Percentiles rank a stretch among this genome's conserved stretches.
phyloP scores from a whole-genome alignment of 306 rosid species.

The apple (Malus domestica) region DNA sequence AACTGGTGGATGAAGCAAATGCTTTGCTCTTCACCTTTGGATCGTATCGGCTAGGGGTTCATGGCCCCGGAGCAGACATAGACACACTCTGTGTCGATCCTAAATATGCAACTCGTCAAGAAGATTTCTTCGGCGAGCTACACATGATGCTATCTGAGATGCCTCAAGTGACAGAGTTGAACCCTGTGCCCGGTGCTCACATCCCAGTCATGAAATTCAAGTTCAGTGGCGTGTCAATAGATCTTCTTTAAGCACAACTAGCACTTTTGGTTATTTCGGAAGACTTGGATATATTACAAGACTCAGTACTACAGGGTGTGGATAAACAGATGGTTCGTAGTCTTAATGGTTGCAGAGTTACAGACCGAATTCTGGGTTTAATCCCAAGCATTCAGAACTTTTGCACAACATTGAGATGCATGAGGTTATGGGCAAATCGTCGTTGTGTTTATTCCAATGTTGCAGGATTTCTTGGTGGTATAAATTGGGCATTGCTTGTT shows the following conservation, averaged over 20 bases:
- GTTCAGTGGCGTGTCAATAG: constrained; percentile 79
- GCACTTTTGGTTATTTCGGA: constrained; percentile 89
- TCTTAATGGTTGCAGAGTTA: constrained; percentile 91
- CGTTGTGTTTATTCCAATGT: constrained; percentile 96
- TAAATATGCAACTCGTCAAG: constrained; percentile 76
- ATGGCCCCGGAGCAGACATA: constrained; percentile 96
- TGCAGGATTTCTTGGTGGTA: constrained; percentile 96
- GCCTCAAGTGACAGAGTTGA: constrained; percentile 85
- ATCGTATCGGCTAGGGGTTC: constrained; percentile 94
- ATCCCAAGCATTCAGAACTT: constrained; percentile 95
- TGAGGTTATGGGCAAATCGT: constrained; percentile 92
- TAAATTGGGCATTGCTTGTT: constrained; percentile 95
- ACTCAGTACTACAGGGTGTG: constrained; percentile 66
- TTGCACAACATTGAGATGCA: constrained; percentile 88
- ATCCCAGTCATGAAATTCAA: constrained; percentile 80
- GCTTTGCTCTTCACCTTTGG: constrained; percentile 96
- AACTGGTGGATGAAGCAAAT: constrained; percentile 85
- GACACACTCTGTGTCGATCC: constrained; percentile 97
- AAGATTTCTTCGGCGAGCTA: constrained; percentile 92
- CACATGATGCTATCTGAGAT: constrained; percentile 65
- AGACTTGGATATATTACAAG: constrained; percentile 89
- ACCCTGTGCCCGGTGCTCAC: constrained; percentile 91
- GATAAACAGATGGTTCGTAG: constrained; percentile 97
- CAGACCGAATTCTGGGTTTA: constrained; percentile 80
- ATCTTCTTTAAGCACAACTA: constrained; percentile 86